Percentiles rank a stretch among this genome's conserved stretches.
These are phyloP conservation scores for Arachis stenosperma DNA, from an alignment of 306 rosid species.

Conservation along the genomic window DNA sequence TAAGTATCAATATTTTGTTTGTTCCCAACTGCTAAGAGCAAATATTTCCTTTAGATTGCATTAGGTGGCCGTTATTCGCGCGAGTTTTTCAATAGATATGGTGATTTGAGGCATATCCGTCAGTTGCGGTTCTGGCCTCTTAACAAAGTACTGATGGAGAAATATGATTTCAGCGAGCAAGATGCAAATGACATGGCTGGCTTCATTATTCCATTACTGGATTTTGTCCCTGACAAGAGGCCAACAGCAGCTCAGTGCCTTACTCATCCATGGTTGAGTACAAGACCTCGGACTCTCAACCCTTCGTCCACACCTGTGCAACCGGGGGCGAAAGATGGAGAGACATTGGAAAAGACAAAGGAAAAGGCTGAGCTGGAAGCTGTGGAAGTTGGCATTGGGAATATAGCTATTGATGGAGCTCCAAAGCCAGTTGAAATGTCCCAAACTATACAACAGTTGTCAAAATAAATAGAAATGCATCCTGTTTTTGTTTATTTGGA, in stretches of 20 bases:
- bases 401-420: slow-evolving; percentile 63
- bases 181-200: slow-evolving; percentile 75
- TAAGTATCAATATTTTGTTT: slow-evolving; percentile 5
- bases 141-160: slow-evolving; percentile 77
- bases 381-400: slow-evolving; percentile 65
- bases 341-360: slow-evolving; percentile 44
- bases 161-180: slow-evolving; percentile 88
- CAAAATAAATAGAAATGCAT: slow-evolving; percentile 21
- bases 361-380: slow-evolving; percentile 69
- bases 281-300: slow-evolving; percentile 66
- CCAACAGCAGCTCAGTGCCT: slow-evolving; percentile 93
- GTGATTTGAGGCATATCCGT: slow-evolving; percentile 92
- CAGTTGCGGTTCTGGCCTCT: slow-evolving; percentile 95
- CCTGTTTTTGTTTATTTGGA: slow-evolving; percentile 35
- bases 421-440: slow-evolving; percentile 51
- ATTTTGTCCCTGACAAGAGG: slow-evolving; percentile 90
- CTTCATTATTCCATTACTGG: slow-evolving; percentile 82
- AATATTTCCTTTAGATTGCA: slow-evolving; percentile 69
- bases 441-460: slow-evolving; percentile 35
- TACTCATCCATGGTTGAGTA: slow-evolving; percentile 81
- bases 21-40: not conserved
- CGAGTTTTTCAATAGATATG: slow-evolving; percentile 88
- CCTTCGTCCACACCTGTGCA: slow-evolving; percentile 49
- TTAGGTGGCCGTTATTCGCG: slow-evolving; percentile 96
- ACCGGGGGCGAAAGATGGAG: slow-evolving; percentile 42